Evolutionary conservation across 1,284 basidiomycete genomes (phyloP), one percentile per base, ranked within the genome.

Genomic region (Melanopsichium pennsylvanicum): DNA sequence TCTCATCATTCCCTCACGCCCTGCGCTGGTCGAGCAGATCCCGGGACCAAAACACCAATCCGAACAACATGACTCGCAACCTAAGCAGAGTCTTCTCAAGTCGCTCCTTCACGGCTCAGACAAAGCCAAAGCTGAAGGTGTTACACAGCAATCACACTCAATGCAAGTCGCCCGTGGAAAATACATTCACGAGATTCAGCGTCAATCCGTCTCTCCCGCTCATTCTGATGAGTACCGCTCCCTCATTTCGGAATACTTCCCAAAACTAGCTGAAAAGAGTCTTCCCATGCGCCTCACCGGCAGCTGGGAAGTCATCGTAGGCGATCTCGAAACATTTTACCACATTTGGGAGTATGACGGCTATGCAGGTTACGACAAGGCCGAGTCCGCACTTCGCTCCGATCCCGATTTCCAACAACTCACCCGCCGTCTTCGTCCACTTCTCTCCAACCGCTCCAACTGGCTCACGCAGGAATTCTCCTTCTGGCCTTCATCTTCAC

Each of bases 311-410:
- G 75, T 80, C 29, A 55, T 67, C 22, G 70, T 80, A 3, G 78
- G 78, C 21, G 76, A 79, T 15, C 59, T 78, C 31, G 78, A 78
- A 46, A 75, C 74, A 11, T 80, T 80, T 50, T 80, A 78, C 61
- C 76, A 78, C 45, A 76, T 80, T 34, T 80, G 78, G 78, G 57
- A 74, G 39, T 78, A 78, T 60, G 64, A 78, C 23, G 72, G 74
- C 16, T 80, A 80, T 29, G 63, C 68, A 4, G 78, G 75, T 15
- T 78, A 76, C 50, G 78, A 80, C 55, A 57, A 57, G 26, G 61
- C 61, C 29, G 50, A 59, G 19, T 48, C 50, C 2, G 56, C 73
- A 11, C 37, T 68, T 3, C 40, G 47, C 5, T 44, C 59, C 40
- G 59, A 71, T 26, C 50, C 63, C 1, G 66, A 69, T 21, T 69